A percentile compares a stretch with the other conserved stretches of the same genome.
phyloP scores from a whole-genome alignment of 176 grass and related monocot genomes.

The Cocos nucifera region DNA sequence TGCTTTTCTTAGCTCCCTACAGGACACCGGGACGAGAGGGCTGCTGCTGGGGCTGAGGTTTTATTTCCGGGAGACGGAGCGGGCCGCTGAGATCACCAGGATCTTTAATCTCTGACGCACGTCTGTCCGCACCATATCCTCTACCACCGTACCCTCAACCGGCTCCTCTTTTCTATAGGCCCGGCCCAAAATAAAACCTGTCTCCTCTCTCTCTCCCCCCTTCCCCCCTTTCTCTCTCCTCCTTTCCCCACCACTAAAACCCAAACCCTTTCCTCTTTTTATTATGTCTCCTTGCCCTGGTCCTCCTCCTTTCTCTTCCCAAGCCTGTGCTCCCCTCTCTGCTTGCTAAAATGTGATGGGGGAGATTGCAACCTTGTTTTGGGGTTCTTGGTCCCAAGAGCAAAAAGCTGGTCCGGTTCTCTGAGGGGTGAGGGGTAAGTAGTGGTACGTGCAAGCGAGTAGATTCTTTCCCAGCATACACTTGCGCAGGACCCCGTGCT shows the following conservation, averaged over 20 bases:
- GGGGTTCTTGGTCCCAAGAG: constrained; percentile 17
- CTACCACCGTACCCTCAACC: background rate
- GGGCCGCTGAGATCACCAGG: constrained; percentile 19
- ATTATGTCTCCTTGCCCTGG: constrained; percentile 38
- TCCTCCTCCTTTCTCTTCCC: constrained; percentile 18
- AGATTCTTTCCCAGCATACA: too few species aligned
- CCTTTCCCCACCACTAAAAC: constrained; percentile 17
- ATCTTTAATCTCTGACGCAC: constrained; percentile 14
- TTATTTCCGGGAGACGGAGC: constrained; percentile 10
- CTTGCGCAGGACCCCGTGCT: too few species aligned
- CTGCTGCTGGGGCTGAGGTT: background rate
- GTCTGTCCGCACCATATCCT: background rate
- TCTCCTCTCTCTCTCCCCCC: background rate
- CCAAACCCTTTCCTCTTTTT: constrained; percentile 40
- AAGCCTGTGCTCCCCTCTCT: constrained; percentile 10
- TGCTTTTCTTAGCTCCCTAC: too few species aligned
- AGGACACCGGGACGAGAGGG: background rate
- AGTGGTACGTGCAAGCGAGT: too few species aligned
- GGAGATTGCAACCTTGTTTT: constrained; percentile 38
- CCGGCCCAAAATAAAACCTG: background rate
- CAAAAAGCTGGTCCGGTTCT: background rate
- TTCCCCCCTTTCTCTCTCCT: background rate
- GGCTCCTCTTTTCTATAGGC: constrained; percentile 12
- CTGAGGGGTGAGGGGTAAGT: too few species aligned
- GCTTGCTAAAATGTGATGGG: constrained; percentile 58